Evolutionary conservation across 176 grass and related monocot species (phyloP), one percentile per base, ranked within the genome.

Genomic region (Typha latifolia): DNA sequence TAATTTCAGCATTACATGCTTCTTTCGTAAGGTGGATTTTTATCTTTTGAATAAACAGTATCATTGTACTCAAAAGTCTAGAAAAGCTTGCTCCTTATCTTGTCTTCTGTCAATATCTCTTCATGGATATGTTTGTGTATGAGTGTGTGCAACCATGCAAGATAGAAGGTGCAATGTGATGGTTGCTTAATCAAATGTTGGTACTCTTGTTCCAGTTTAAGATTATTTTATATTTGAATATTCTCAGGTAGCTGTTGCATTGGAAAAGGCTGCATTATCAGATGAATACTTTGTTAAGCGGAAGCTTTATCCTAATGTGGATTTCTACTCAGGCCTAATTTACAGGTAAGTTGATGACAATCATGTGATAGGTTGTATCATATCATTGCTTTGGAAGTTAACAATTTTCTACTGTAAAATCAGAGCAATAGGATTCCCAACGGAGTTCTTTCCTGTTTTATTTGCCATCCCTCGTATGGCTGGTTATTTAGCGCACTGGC

Each of bases 291-390:
- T 99, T 72, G 65, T 99, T 53, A 93, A 93, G 81, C 89, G 94
- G 81, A 99, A 90, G 83, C 76, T 99, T 8, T 93, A 99, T 85
- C 94, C 94, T 20, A 99, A 93, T 87, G 94, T 99, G 52, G 94
- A 99, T 62, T 99, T 99, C 77, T 99, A 99, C 73, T 99, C 94
- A 47, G 89, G 94, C 52, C 61, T 99, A 80, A 99, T 93, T 62
- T 99, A 99, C 61, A 87, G 94, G 94, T 99, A 87, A 47, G 31
- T 61, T 78, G 66, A 50, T 14, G 53, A 69, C 16, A 3, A 69
- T 61, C n/a, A 8, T 24, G 31, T 62, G 47, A 32, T 37, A 9
- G 49, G 48, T 34, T 53, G 23, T 21, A 11, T 62, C 7, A 10
- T 79, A 29, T 63, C 55, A 32, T 66, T 62, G 18, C 37, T 61